phyloP scores from a whole-genome alignment of 2,329 filamentous ascomycete species.

The Ophiostoma fasciatum region DNA sequence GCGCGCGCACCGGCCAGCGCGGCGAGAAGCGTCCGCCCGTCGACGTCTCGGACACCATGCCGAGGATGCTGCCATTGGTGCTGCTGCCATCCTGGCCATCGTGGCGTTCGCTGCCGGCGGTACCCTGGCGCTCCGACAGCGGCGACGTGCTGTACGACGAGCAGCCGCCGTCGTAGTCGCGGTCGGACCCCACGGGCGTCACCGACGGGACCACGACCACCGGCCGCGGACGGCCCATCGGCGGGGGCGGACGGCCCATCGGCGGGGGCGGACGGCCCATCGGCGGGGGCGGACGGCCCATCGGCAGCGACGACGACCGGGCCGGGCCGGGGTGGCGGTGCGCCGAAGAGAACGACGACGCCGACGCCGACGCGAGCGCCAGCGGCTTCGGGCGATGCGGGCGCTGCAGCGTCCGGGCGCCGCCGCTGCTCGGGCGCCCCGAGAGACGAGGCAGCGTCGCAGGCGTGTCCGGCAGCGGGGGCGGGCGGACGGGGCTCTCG shows the following conservation, averaged over 20 bases:
- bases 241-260: too few relatives aligned
- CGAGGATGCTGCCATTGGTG: neutral
- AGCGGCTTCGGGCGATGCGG: neutral
- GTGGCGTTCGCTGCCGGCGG: too few relatives aligned
- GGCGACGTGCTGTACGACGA: slow-evolving; percentile 11
- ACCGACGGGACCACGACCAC: neutral
- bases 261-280: too few relatives aligned
- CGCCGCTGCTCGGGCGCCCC: neutral
- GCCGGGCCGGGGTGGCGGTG: neutral
- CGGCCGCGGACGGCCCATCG: too few relatives aligned
- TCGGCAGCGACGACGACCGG: neutral
- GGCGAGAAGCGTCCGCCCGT: neutral
- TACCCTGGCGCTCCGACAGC: too few relatives aligned
- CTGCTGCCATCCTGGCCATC: too few relatives aligned
- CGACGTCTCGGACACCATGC: neutral
- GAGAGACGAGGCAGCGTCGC: neutral
- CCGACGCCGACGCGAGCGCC: too few relatives aligned
- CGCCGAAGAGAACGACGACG: neutral
- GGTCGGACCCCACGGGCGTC: neutral
- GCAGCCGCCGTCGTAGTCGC: slow-evolving; percentile 8
- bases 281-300: too few relatives aligned
- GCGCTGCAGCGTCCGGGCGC: neutral
- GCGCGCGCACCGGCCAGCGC: too few relatives aligned
- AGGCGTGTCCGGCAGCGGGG: neutral
- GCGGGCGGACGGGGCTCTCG: too few relatives aligned